Conservation (phyloP, 163 green algal species). For the Prototheca wickerhamii region DNA sequence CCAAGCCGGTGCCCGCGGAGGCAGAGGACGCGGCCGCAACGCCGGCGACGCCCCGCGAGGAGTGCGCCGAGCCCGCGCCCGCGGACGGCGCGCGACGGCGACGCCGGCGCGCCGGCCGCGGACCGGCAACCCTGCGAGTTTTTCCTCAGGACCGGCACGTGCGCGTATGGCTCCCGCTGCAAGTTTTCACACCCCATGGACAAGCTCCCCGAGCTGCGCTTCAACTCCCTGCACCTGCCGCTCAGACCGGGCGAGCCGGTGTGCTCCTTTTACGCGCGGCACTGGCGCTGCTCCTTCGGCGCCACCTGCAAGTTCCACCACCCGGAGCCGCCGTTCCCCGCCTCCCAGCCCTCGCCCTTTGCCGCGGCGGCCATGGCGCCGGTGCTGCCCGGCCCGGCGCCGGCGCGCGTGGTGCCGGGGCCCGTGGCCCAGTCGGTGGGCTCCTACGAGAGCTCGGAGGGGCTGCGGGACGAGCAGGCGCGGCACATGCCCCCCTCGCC, state of each 20-base stretch:
- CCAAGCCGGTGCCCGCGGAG: too few relatives aligned
- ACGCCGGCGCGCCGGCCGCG: neutral
- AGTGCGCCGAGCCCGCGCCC: neutral
- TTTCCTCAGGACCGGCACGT: slow-evolving; percentile 41
- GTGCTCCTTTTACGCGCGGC: slow-evolving; percentile 27
- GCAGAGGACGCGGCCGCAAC: too few relatives aligned
- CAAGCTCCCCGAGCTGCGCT: slow-evolving; percentile 17
- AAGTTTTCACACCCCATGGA: slow-evolving; percentile 36
- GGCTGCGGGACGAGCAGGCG: neutral
- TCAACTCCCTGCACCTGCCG: slow-evolving; percentile 32
- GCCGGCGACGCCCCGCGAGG: neutral
- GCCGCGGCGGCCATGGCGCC: neutral
- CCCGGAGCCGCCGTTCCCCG: slow-evolving; percentile 15
- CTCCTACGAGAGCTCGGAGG: neutral
- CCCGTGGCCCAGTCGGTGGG: neutral
- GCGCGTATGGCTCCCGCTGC: slow-evolving; percentile 33
- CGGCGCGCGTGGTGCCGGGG: neutral
- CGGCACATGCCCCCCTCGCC: slow-evolving; percentile 1
- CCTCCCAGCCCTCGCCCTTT: neutral
- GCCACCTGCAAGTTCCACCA: slow-evolving; percentile 39
- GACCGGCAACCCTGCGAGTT: slow-evolving; percentile 27
- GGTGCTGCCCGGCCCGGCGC: neutral
- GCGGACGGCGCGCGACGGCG: neutral
- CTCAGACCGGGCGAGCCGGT: slow-evolving; percentile 20
- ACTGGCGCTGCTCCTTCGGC: slow-evolving; percentile 31